Base-by-base conservation (phyloP, 768 basidiomycete species). In the Panus rudis region DNA sequence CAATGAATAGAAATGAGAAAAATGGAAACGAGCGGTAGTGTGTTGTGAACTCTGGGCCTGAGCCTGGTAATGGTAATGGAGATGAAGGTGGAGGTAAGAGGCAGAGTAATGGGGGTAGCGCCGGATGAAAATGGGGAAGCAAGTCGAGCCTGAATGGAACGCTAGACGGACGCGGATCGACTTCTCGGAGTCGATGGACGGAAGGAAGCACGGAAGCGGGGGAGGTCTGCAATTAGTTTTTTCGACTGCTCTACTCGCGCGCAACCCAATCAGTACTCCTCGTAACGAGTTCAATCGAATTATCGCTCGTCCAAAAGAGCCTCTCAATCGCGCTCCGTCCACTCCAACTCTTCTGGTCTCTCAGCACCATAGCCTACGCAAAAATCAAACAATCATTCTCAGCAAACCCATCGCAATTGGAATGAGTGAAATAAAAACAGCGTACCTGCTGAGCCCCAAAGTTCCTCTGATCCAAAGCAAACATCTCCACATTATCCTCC, bases 331-430 rank as follows among this genome's bases (percentile, higher is more conserved):
- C 81, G 52, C 89, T 92, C 39, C 92, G 73, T 20, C 81, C 80
- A 49, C 82, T 96, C 94, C 94, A 98, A 57, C 86, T 86, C 63
- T 91, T 92, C 61, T 99, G 96, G 57, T 93, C 89, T 20, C 94
- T 77, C 11, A 99, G 69, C 44, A 98, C 91, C 82, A 96, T 93
- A 14, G 94, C 94, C 88, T 94, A 50, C n/a, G n/a, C 21, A 40
- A 28, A 41, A 13, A 42, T 27, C 16, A 39, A 17, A 34, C 35
- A 37, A 45, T 42, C 19, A 52, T 16, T 30, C 28, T 30, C 28
- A 30, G 28, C n/a, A n/a, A 30, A 30, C 10, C 10, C 10, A 10
- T n/a, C 28, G n/a, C 28, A 30, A 30, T 30, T n/a, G n/a, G 28
- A 30, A 30, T 17, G 13, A 45, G 47, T 31, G 17, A 19, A 22